Evolutionary conservation across 2,329 filamentous ascomycete species (phyloP), one percentile per base, ranked within the genome.

Genomic region (Aureobasidium musti): DNA sequence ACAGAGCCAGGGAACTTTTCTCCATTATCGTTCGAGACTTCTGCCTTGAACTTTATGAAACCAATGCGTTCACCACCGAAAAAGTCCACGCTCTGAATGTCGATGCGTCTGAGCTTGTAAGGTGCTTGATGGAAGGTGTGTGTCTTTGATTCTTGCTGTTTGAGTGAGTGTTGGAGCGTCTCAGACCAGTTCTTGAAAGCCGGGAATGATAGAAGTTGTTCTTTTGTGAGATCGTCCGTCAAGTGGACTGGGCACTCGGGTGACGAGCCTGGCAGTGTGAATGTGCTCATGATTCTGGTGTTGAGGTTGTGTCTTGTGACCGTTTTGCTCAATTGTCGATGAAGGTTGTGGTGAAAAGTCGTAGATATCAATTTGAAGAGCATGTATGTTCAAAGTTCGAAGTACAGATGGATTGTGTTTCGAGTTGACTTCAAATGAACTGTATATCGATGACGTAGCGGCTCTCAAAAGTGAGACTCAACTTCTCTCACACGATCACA

Each of bases 101-200:
- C 79, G 70, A 87, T 83, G 21, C 76, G 75, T 37, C 79, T 79
- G 1, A 87, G 78, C 19, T 77, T 74, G 72, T 84, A 87, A 0
- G 84, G 84, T 35, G 79, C 71, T 1, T 73, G 68, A 71, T 86
- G 77, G 71, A 86, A 87, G 21, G 81, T 79, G 70, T 87, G 84
- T 8, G 73, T 70, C 14, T 77, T 68, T 14, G 78, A 50, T 2
- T 78, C 68, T 72, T 87, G 85, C 2, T 79, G 76, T 0, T 76
- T 72, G 5, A 87, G 75, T 0, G 82, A 83, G 28, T 77, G 75
- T 43, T 82, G 78, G 1, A 87, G 73, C 0, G 81, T 84, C 1
- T 75, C 74, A 5, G 84, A 77, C 85, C 85, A 87, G 49, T 79
- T 79, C 49, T 82, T 81, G 72, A 86, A 85, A 0, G 85, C 82